Conservation (phyloP, 1,284 basidiomycete genomes). For the Heterobasidion occidentale region DNA sequence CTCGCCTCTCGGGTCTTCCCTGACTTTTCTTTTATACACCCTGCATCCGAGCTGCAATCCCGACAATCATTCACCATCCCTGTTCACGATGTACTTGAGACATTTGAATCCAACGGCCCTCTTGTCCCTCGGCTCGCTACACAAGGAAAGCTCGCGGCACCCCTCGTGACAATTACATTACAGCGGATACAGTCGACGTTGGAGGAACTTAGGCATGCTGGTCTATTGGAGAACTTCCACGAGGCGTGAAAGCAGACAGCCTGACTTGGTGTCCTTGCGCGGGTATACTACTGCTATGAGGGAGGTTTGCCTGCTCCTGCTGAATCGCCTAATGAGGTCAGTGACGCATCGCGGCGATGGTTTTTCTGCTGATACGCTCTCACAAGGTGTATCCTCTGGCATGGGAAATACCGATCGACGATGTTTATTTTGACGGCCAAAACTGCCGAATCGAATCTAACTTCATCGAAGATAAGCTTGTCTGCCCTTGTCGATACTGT, state of each 20-base stretch:
- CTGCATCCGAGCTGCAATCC: slow-evolving; percentile 5
- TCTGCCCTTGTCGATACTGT: slow-evolving; percentile 48
- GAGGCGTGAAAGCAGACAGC: slow-evolving; percentile 21
- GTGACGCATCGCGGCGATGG: neutral
- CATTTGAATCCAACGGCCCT: slow-evolving; percentile 17
- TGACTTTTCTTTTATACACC: slow-evolving; percentile 7
- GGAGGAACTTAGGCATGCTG: slow-evolving; percentile 27
- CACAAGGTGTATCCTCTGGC: slow-evolving; percentile 23
- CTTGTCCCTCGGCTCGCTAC: slow-evolving; percentile 11
- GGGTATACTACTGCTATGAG: slow-evolving; percentile 24
- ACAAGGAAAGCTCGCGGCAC: neutral
- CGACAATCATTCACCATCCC: neutral
- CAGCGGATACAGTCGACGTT: slow-evolving; percentile 30
- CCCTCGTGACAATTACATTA: slow-evolving; percentile 19
- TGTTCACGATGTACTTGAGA: slow-evolving; percentile 15
- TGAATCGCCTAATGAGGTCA: slow-evolving; percentile 25
- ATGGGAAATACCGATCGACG: slow-evolving; percentile 52
- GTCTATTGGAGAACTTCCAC: slow-evolving; percentile 30
- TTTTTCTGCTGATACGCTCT: neutral
- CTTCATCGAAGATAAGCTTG: slow-evolving; percentile 2
- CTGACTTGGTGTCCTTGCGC: slow-evolving; percentile 31
- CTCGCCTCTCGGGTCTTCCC: slow-evolving; percentile 6
- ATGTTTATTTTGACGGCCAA: slow-evolving; percentile 45
- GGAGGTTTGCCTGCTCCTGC: slow-evolving; percentile 26
- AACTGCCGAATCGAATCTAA: slow-evolving; percentile 34